A percentile compares a stretch with the other conserved stretches of the same genome.
These are phyloP conservation scores for Mycosphaerella arachidis DNA, from an alignment of 2,329 filamentous ascomycete species.

Conservation along the genomic window DNA sequence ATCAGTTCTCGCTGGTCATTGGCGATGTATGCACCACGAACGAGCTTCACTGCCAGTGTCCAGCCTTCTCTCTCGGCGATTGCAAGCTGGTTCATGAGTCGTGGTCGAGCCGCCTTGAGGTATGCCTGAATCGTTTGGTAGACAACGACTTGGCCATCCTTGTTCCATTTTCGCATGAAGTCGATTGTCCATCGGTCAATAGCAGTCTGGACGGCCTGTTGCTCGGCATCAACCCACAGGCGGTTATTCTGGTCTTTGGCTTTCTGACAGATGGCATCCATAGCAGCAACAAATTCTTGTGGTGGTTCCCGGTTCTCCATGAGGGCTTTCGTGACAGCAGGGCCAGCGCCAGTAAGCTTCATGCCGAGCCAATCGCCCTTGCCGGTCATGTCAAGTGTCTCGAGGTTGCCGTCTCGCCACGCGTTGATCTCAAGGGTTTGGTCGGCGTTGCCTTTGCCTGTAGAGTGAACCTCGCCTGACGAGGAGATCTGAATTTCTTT, in stretches of 20 bases:
- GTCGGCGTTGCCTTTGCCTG: constrained; percentile 12
- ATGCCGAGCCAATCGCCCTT: constrained; percentile 50
- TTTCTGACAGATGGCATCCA: constrained; percentile 42
- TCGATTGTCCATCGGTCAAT: constrained; percentile 53
- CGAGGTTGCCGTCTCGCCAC: constrained; percentile 52
- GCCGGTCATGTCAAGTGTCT: constrained; percentile 50
- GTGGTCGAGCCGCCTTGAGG: constrained; percentile 45
- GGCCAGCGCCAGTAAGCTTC: constrained; percentile 51
- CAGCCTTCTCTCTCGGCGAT: constrained; percentile 46
- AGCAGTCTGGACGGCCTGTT: constrained; percentile 48
- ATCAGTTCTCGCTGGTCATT: constrained; percentile 37
- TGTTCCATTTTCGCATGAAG: constrained; percentile 52
- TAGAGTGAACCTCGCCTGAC: constrained; percentile 3
- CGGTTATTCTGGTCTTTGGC: constrained; percentile 42
- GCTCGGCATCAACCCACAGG: constrained; percentile 52
- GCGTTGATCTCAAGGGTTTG: constrained; percentile 34
- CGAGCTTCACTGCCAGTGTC: constrained; percentile 50
- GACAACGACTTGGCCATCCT: constrained; percentile 39
- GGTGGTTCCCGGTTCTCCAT: constrained; percentile 39
- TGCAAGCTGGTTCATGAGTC: constrained; percentile 43
- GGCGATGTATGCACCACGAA: constrained; percentile 51
- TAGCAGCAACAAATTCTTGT: constrained; percentile 38
- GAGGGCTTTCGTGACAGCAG: constrained; percentile 39
- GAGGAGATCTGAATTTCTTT: constrained; percentile 42
- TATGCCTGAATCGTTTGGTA: constrained; percentile 54